A percentile compares a stretch with the other conserved stretches of the same genome.
phyloP scores from a whole-genome alignment of 1,284 basidiomycete species.

The Tausonia pullulans region DNA sequence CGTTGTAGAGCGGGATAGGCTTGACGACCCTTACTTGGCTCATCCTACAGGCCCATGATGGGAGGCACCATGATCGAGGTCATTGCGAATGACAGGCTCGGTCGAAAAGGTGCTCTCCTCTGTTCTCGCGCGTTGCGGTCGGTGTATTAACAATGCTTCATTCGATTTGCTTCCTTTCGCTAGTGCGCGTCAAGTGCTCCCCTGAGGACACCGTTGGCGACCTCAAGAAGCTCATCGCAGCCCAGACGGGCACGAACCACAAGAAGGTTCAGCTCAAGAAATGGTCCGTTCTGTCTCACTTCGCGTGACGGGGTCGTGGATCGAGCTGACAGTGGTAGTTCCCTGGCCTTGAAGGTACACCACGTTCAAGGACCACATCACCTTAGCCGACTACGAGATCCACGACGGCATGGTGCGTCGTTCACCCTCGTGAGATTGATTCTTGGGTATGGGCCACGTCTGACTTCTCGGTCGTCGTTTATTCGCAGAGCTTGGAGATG shows the following conservation, averaged over 20 bases:
- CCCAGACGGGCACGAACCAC: conserved; percentile 81
- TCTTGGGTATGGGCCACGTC: not conserved
- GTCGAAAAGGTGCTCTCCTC: conserved; percentile 65
- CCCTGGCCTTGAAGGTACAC: conserved; percentile 55
- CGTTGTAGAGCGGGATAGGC: not conserved
- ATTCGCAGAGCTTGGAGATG: conserved; percentile 63
- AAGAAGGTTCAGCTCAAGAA: conserved; percentile 92
- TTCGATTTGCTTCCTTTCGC: not conserved
- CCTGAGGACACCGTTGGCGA: conserved; percentile 94
- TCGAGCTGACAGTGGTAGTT: not conserved
- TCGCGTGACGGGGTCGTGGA: no score
- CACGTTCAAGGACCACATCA: conserved; percentile 89
- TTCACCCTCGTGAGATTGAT: not conserved
- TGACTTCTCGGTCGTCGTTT: not conserved
- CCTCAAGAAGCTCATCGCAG: conserved; percentile 90
- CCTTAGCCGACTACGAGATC: conserved; percentile 87
- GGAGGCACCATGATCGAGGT: conserved; percentile 50
- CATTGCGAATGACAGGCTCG: conserved; percentile 92
- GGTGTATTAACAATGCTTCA: not conserved
- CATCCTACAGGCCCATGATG: conserved; percentile 17
- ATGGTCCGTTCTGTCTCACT: conserved; percentile 49
- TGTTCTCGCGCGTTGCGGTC: not conserved
- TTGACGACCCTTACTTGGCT: not conserved
- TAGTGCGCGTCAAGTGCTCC: conserved; percentile 85
- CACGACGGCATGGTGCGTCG: conserved; percentile 64